Evolutionary conservation across 2,329 filamentous ascomycete genomes (phyloP).

Genomic region (Trichoderma hamatum): DNA sequence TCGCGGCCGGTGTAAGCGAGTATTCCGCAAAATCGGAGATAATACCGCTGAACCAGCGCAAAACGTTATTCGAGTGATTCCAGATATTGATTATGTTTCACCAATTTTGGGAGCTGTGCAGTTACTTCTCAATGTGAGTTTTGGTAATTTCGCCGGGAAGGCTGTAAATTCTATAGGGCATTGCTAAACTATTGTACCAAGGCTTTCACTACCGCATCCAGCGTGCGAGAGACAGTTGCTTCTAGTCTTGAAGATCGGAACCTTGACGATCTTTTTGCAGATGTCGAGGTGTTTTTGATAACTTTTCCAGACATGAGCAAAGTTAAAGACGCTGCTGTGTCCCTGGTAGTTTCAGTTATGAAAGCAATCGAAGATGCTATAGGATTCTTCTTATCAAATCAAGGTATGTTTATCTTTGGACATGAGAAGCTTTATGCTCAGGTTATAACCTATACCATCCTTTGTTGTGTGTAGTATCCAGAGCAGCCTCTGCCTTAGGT

Average conservation of each 20-base stretch:
- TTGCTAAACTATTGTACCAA: background rate
- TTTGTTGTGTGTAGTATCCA: background rate
- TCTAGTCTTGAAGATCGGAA: background rate
- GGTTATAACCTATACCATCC: background rate
- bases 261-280: slow-evolving; percentile 6
- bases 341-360: slow-evolving; percentile 1
- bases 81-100: slow-evolving; percentile 14
- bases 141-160: background rate
- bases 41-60: slow-evolving; percentile 6
- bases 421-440: background rate
- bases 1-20: slow-evolving; percentile 8
- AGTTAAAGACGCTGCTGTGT: slow-evolving; percentile 1
- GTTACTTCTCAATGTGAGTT: slow-evolving; percentile 9
- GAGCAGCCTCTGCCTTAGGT: background rate
- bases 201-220: slow-evolving; percentile 7
- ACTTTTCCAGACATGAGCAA: slow-evolving; percentile 11
- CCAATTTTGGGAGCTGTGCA: slow-evolving; percentile 12
- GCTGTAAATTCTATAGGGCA: background rate
- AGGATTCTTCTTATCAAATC: slow-evolving; percentile 13
- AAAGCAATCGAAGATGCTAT: slow-evolving; percentile 18
- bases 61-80: background rate
- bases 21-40: background rate
- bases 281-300: slow-evolving; percentile 14
- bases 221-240: slow-evolving; percentile 4
- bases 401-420: background rate